phyloP scores from a whole-genome alignment of 2,329 filamentous ascomycete genomes.

The Immersiporthe knoxdaviesiana region DNA sequence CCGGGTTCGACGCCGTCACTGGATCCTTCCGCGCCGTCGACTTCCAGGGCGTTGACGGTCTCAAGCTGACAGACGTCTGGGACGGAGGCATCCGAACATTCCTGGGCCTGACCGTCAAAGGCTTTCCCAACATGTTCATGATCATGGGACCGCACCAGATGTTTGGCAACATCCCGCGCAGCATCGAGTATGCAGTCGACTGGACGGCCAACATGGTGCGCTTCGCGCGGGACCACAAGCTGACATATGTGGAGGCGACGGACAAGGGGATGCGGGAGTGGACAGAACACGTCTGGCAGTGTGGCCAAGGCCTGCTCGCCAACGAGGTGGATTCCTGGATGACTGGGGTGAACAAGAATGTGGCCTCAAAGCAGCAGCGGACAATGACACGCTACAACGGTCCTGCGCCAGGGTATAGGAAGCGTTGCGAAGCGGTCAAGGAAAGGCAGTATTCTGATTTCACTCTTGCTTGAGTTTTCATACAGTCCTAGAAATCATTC shows the following conservation, averaged over 20 bases:
- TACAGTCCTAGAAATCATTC: neutral
- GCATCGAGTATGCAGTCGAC: slow-evolving; percentile 47
- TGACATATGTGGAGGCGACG: slow-evolving; percentile 46
- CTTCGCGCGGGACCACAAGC: slow-evolving; percentile 38
- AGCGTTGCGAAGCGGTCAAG: slow-evolving; percentile 41
- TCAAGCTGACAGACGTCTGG: slow-evolving; percentile 24
- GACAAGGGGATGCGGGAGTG: slow-evolving; percentile 44
- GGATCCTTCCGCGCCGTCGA: slow-evolving; percentile 33
- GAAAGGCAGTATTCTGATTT: slow-evolving; percentile 34
- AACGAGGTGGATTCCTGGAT: slow-evolving; percentile 58
- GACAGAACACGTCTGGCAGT: slow-evolving; percentile 53
- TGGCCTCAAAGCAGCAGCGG: slow-evolving; percentile 49
- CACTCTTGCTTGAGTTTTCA: neutral
- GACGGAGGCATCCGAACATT: slow-evolving; percentile 24
- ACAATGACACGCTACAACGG: slow-evolving; percentile 52
- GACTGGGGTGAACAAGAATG: slow-evolving; percentile 58
- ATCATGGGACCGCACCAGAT: slow-evolving; percentile 48
- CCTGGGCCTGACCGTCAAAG: slow-evolving; percentile 29
- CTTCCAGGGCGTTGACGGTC: neutral
- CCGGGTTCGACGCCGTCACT: slow-evolving; percentile 48
- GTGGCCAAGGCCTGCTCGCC: slow-evolving; percentile 47
- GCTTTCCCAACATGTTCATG: slow-evolving; percentile 43
- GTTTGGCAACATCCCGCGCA: slow-evolving; percentile 48
- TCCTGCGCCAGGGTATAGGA: slow-evolving; percentile 47
- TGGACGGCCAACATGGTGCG: slow-evolving; percentile 43